Conservation (phyloP, 345 rosid species). For the Gynandropsis gynandra region DNA sequence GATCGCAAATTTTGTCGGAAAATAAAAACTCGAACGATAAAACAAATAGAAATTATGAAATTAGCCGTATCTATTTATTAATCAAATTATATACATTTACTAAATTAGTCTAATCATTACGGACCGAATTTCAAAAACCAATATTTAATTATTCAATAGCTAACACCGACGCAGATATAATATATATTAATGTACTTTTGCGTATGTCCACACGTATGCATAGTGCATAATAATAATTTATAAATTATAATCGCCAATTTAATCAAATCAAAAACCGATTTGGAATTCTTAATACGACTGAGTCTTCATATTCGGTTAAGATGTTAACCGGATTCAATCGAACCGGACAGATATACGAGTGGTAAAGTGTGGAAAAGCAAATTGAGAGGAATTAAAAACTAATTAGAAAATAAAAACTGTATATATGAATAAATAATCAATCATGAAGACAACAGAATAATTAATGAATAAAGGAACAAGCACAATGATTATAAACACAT, state of each 20-base stretch:
- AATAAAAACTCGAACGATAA: background rate
- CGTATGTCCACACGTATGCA: too few relatives aligned
- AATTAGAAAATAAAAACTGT: conserved; percentile 23
- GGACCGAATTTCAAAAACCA: too few relatives aligned
- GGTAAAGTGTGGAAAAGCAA: background rate
- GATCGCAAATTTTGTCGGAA: conserved; percentile 17
- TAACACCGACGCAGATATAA: too few relatives aligned
- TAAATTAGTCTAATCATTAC: too few relatives aligned
- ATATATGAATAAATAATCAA: conserved; percentile 24
- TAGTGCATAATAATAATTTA: too few relatives aligned
- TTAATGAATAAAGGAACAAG: conserved; percentile 30
- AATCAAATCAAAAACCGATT: background rate
- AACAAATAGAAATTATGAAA: background rate
- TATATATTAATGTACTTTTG: too few relatives aligned
- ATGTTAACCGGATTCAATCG: background rate
- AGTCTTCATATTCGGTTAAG: background rate
- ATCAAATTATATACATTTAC: too few relatives aligned
- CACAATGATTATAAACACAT: conserved; percentile 27
- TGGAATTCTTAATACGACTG: background rate
- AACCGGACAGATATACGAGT: background rate
- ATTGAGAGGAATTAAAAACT: background rate
- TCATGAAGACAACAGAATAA: conserved; percentile 31
- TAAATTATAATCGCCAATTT: too few relatives aligned
- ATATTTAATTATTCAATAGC: too few relatives aligned
- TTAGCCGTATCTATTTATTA: too few relatives aligned